Percentiles rank a stretch among this genome's conserved stretches.
Evolutionary conservation across 345 rosid genomes (phyloP).

Genomic region (Crucihimalaya himalaica): DNA sequence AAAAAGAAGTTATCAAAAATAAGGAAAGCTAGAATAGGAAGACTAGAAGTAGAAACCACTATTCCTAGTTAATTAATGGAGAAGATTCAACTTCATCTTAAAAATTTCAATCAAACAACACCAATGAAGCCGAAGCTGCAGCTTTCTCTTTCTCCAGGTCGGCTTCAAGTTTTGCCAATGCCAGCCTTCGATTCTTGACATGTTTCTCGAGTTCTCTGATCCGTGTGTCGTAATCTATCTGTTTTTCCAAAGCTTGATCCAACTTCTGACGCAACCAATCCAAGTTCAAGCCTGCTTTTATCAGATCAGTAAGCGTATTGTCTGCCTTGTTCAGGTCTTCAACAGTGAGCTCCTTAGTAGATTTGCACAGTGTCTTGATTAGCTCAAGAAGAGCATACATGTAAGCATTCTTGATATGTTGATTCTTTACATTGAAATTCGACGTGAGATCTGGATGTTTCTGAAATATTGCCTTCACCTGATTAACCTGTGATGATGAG

Average conservation of each 20-base stretch:
- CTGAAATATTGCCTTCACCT: neutral
- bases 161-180: neutral
- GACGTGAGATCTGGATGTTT: constrained; percentile 5
- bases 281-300: neutral
- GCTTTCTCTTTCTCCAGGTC: constrained; percentile 18
- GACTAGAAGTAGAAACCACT: neutral
- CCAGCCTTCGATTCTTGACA: neutral
- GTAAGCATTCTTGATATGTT: neutral
- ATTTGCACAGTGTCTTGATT: neutral
- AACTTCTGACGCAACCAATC: constrained; percentile 18
- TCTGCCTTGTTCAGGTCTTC: neutral
- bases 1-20: neutral
- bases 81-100: neutral
- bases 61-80: neutral
- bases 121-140: neutral
- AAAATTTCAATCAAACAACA: neutral
- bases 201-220: neutral
- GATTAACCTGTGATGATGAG: neutral
- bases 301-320: neutral
- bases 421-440: neutral
- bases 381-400: neutral
- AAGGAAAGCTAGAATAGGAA: neutral
- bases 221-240: neutral
- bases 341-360: neutral
- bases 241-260: constrained; percentile 4